These are phyloP conservation scores for Mycena kentingensis DNA, from an alignment of 768 basidiomycete genomes.

Conservation along the genomic window DNA sequence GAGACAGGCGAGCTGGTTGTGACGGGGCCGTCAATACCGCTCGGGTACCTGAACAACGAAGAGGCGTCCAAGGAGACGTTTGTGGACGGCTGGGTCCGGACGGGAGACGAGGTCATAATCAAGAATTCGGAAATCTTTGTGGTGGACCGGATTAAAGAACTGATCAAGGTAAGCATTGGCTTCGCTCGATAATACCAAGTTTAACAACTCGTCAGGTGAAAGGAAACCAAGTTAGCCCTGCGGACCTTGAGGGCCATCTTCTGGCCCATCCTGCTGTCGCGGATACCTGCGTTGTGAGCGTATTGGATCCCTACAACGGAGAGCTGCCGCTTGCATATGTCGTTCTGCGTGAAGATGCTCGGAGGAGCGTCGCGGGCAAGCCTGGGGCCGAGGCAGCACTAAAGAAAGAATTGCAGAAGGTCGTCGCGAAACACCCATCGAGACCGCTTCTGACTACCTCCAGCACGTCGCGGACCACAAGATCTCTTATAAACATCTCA, in stretches of 20 bases:
- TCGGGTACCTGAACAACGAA: conserved; percentile 59
- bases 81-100: conserved; percentile 55
- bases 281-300: conserved; percentile 65
- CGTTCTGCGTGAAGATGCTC: conserved; percentile 48
- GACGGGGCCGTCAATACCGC: conserved; percentile 59
- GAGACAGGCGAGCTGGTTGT: conserved; percentile 67
- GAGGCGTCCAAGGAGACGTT: conserved; percentile 67
- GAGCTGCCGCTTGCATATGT: conserved; percentile 75
- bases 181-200: conserved; percentile 24
- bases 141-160: conserved; percentile 78
- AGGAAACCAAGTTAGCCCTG: conserved; percentile 62
- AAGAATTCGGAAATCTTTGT: conserved; percentile 63
- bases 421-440: conserved; percentile 22
- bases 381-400: conserved; percentile 38
- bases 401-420: conserved; percentile 57
- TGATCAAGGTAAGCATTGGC: conserved; percentile 53
- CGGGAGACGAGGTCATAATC: conserved; percentile 74
- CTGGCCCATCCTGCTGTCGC: conserved; percentile 60
- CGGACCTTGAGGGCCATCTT: conserved; percentile 67
- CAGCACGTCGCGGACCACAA: conserved; percentile 63
- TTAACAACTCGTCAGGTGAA: conserved; percentile 14
- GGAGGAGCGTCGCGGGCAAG: conserved; percentile 37
- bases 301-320: conserved; percentile 74
- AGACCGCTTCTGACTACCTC: neutral
- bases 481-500: conserved; percentile 59